Evolutionary conservation across 2,329 filamentous ascomycete genomes (phyloP), one percentile per base, ranked within the genome.

Genomic region (Cadophora sp.): DNA sequence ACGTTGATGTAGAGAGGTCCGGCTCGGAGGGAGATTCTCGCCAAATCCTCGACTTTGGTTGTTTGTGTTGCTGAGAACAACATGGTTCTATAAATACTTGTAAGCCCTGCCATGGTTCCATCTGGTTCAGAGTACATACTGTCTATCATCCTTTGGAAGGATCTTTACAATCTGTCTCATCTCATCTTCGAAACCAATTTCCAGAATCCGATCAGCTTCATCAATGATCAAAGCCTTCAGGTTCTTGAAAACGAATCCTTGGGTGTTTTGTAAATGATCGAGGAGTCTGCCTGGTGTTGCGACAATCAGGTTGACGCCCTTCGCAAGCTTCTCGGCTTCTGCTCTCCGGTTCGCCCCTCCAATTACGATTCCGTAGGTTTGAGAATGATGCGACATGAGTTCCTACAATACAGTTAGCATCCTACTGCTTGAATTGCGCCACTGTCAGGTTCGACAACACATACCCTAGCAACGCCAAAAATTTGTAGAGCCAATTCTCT

Each of bases 31-130:
- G 96, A 99, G 78, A 99, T 97, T 71, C 96, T 87, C 0, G 96
- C 96, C 65, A 99, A 86, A 80, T 99, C 96, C 81, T 98, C 95
- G 73, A 99, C 96, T 82, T 99, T 98, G 66, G 95, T 98, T 3
- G 96, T 99, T 81, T 98, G 96, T 4, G 96, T 99, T 16, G 96
- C 96, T 16, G 94, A 97, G 85, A 99, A 99, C n/a, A 99, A 87
- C 91, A 97, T 96, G 0, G 94, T 97, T 29, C 62, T 64, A 43
- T 11, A n/a, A n/a, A 16, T 22, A 2, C 7, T 7, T 22, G n/a
- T 48, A 8, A 48, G 43, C 43, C 8, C 22, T 22, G 19, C 43
- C 11, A 9, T 48, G 7, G 2, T 22, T 22, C 12, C 43, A 22
- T 22, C 22, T 43, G 16, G 19, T 22, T 8, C 43, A 22, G 43